Evolutionary conservation across 768 basidiomycete species (phyloP).

Genomic region (Amanita molliuscula): DNA sequence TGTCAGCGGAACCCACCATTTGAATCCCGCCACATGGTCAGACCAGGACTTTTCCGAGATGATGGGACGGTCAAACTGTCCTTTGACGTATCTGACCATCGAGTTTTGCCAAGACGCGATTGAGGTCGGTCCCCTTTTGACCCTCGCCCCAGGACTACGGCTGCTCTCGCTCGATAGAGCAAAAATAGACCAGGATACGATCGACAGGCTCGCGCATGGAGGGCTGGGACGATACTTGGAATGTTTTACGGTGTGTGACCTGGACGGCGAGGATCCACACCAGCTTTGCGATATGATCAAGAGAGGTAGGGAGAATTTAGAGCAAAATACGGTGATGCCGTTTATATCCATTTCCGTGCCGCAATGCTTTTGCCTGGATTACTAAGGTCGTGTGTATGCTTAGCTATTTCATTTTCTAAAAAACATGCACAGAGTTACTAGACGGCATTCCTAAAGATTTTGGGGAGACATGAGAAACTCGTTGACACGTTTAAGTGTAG

Average conservation of each 20-base stretch:
- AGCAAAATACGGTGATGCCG: no score
- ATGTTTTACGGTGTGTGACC: not conserved
- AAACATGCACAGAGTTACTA: no score
- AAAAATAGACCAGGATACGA: not conserved
- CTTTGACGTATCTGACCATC: not conserved
- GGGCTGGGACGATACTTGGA: not conserved
- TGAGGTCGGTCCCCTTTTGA: not conserved
- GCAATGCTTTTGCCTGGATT: no score
- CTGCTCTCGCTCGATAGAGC: not conserved
- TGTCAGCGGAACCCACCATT: not conserved
- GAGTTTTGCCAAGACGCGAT: not conserved
- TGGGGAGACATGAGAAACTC: conserved; percentile 13
- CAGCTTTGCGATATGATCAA: no score
- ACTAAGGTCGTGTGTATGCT: no score
- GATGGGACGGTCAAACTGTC: not conserved
- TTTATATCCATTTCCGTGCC: no score
- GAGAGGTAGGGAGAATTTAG: no score
- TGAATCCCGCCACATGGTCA: not conserved
- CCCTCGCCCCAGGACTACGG: not conserved
- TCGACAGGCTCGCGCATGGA: not conserved
- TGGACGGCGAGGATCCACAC: no score
- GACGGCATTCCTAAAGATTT: not conserved
- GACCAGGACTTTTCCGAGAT: not conserved
- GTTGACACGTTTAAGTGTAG: conserved; percentile 45
- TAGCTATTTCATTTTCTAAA: no score